phyloP scores from a whole-genome alignment of 495 filamentous ascomycete genomes.

The Filosporella fistucella region DNA sequence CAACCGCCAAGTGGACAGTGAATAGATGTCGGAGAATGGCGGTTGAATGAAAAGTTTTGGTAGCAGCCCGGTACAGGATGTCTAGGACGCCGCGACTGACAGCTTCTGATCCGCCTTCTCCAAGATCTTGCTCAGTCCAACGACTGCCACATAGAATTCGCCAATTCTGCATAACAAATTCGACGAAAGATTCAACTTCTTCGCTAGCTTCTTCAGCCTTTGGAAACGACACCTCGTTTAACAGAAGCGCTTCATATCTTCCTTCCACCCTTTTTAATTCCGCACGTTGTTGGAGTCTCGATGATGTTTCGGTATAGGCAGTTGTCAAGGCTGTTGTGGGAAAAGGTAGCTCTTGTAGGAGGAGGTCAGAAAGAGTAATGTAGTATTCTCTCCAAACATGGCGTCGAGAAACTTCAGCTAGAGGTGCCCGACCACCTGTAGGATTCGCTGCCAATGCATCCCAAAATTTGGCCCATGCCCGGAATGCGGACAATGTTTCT shows the following conservation, averaged over 20 bases:
- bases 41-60: conserved; percentile 92
- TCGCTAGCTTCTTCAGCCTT: conserved; percentile 68
- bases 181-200: conserved; percentile 77
- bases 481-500: conserved; percentile 51
- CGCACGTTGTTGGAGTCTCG: conserved; percentile 58
- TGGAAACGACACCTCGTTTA: conserved; percentile 75
- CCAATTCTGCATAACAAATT: conserved; percentile 83
- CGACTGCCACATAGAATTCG: conserved; percentile 63
- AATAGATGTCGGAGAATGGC: conserved; percentile 83
- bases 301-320: conserved; percentile 38
- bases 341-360: conserved; percentile 48
- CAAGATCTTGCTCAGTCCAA: conserved; percentile 75
- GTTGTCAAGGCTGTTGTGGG: conserved; percentile 37
- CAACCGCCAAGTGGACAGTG: conserved; percentile 75
- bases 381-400: conserved; percentile 81
- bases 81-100: conserved; percentile 72
- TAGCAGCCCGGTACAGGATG: conserved; percentile 80
- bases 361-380: conserved; percentile 59
- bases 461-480: conserved; percentile 60
- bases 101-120: conserved; percentile 68
- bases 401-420: conserved; percentile 41
- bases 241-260: conserved; percentile 66
- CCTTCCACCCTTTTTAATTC: conserved; percentile 73
- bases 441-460: conserved; percentile 35
- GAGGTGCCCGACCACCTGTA: conserved; percentile 20